Evolutionary conservation across 345 rosid species (phyloP).

Genomic region (Populus pruinosa): DNA sequence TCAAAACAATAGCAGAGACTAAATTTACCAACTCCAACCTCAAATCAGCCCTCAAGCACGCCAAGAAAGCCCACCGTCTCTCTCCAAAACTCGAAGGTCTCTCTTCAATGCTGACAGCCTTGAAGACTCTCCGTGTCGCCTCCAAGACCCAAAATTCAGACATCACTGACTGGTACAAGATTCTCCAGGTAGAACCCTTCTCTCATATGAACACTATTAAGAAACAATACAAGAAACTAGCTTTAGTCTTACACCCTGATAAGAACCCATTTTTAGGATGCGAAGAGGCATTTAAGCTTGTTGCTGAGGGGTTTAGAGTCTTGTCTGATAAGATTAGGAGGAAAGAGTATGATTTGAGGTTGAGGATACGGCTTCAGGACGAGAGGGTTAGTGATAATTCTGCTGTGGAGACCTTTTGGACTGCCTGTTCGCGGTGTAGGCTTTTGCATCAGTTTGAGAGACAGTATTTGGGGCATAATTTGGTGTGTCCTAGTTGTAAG

Average conservation of each 20-base stretch:
- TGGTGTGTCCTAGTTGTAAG: conserved; percentile 76
- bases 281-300: conserved; percentile 84
- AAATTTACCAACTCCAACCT: conserved; percentile 46
- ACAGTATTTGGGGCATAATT: conserved; percentile 58
- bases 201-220: conserved; percentile 59
- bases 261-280: conserved; percentile 62
- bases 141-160: conserved; percentile 20
- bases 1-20: conserved; percentile 50
- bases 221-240: conserved; percentile 69
- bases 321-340: conserved; percentile 62
- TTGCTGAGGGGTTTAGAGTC: conserved; percentile 71
- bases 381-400: conserved; percentile 33
- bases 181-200: conserved; percentile 86
- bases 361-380: conserved; percentile 72
- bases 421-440: conserved; percentile 67
- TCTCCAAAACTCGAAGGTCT: conserved; percentile 54
- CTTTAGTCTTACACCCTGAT: conserved; percentile 73
- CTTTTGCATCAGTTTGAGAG: conserved; percentile 74
- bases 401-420: conserved; percentile 46
- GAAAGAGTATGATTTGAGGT: conserved; percentile 67
- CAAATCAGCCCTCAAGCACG: conserved; percentile 57
- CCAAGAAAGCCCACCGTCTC: conserved; percentile 58
- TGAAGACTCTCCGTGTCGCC: conserved; percentile 50
- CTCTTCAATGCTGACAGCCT: conserved; percentile 62
- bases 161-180: conserved; percentile 59